phyloP scores from a whole-genome alignment of 495 filamentous ascomycete genomes.

The Penicillium cinerascens region DNA sequence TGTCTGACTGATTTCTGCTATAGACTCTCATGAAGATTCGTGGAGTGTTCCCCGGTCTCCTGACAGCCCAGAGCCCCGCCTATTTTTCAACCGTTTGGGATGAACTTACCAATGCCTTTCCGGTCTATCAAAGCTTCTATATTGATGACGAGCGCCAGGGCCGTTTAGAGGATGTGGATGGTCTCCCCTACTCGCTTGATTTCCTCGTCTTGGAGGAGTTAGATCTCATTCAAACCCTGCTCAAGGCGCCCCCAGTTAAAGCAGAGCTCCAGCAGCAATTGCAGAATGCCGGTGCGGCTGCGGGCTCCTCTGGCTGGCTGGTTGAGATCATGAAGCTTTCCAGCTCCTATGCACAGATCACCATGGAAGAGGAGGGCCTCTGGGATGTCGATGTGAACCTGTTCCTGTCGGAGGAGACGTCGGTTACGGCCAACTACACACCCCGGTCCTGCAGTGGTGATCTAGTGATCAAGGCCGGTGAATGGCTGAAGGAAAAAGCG shows the following conservation, averaged over 20 bases:
- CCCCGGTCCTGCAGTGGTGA: constrained; percentile 88
- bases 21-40: constrained; percentile 89
- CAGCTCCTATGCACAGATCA: constrained; percentile 87
- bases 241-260: constrained; percentile 79
- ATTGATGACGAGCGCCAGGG: constrained; percentile 81
- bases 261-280: constrained; percentile 77
- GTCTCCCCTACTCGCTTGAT: constrained; percentile 92
- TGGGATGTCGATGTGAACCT: constrained; percentile 97
- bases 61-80: constrained; percentile 70
- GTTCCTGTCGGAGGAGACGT: constrained; percentile 91
- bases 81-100: constrained; percentile 86
- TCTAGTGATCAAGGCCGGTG: constrained; percentile 85
- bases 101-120: constrained; percentile 69
- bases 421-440: constrained; percentile 94
- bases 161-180: constrained; percentile 83
- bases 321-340: constrained; percentile 77
- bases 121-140: constrained; percentile 74
- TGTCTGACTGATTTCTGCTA: constrained; percentile 1
- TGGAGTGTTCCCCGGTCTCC: constrained; percentile 72
- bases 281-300: constrained; percentile 53
- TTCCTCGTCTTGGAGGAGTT: constrained; percentile 89
- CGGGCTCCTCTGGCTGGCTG: constrained; percentile 61
- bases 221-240: constrained; percentile 83
- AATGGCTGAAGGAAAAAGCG: constrained; percentile 71
- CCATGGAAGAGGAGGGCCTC: constrained; percentile 84